These are phyloP conservation scores for Globisporangium cederbergense DNA, from an alignment of 352 stramenopile genomes.

Conservation along the genomic window DNA sequence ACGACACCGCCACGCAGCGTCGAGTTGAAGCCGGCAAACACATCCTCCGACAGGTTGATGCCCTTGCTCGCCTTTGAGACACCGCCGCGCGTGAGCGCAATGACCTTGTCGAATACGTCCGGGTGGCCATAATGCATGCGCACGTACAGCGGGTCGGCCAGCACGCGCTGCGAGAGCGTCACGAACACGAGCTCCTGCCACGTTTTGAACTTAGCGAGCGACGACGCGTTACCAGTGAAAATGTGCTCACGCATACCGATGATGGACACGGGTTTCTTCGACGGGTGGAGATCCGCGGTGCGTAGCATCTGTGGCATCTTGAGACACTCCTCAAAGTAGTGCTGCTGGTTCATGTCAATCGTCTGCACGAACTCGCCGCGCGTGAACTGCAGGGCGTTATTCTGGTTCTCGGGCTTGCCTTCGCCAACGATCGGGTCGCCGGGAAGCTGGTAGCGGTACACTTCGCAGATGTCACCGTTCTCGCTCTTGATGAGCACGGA, in stretches of 20 bases:
- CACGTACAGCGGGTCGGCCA: constrained; percentile 67
- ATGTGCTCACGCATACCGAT: constrained; percentile 87
- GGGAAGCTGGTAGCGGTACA: constrained; percentile 80
- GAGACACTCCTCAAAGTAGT: constrained; percentile 85
- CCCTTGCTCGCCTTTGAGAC: constrained; percentile 80
- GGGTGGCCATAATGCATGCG: constrained; percentile 86
- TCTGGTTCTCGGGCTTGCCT: constrained; percentile 86
- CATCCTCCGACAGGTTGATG: constrained; percentile 85
- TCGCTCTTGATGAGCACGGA: constrained; percentile 82
- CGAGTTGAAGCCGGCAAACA: constrained; percentile 82
- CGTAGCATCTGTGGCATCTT: constrained; percentile 83
- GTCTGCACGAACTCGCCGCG: constrained; percentile 83
- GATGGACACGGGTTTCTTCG: constrained; percentile 70
- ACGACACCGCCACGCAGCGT: constrained; percentile 73
- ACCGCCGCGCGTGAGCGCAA: constrained; percentile 69
- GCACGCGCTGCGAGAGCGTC: constrained; percentile 77
- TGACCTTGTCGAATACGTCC: constrained; percentile 81
- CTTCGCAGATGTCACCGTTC: constrained; percentile 64
- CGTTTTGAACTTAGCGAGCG: constrained; percentile 81
- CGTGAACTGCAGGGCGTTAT: constrained; percentile 77
- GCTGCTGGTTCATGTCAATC: constrained; percentile 89
- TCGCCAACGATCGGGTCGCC: constrained; percentile 80
- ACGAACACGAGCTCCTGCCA: constrained; percentile 86
- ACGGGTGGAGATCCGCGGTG: constrained; percentile 65
- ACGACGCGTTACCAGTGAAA: constrained; percentile 84